Evolutionary conservation across 139 green algal genomes (phyloP), one percentile per base, ranked within the genome.

Genomic region (Penium margaritaceum): DNA sequence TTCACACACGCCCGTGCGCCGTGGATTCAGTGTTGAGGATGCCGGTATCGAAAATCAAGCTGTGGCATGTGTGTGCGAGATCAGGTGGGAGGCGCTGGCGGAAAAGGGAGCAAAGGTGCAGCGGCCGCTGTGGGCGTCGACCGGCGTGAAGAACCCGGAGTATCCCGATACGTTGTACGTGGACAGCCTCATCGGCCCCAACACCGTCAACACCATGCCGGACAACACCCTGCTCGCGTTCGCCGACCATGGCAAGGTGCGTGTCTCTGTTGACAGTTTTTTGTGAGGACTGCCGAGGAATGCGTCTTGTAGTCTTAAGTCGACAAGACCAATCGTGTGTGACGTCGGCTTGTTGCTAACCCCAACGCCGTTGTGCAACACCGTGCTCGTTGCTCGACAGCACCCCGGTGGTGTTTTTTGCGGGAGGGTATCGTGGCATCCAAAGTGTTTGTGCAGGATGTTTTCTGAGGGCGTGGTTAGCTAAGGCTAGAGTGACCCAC

Each of bases 121-220:
- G 63, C 21, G 73, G 1, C 63, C 66, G 4, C 41, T 80, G 64
- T 80, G 73, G 73, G 73, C 63, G 19, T 77, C 65, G 15, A 80
- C 73, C 5, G 64, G 64, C 17, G 63, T 46, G 32, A 80, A 80
- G 41, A 41, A 80, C 41, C 29, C 41, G 0, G 34, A 67, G 38
- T 80, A 77, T 38, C 73, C 54, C 15, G 73, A 80, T 24, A 80
- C 73, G 34, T 29, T 70, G 29, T 80, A 80, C 63, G 70, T 80
- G 2, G 73, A 80, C 21, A 32, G n/a, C 12, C 51, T 80, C 29
- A 80, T 80, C 27, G 73, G 73, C 5, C 73, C 73, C 2, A n/a
- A 67, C 32, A 78, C 73, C 15, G 73, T 80, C 41, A 80, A 80
- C 51, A 80, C 73, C 32, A 74, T 80, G 32, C 73, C 73, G 5